Conservation (phyloP, 1,284 basidiomycete species). For the Golubevia pallescens region DNA sequence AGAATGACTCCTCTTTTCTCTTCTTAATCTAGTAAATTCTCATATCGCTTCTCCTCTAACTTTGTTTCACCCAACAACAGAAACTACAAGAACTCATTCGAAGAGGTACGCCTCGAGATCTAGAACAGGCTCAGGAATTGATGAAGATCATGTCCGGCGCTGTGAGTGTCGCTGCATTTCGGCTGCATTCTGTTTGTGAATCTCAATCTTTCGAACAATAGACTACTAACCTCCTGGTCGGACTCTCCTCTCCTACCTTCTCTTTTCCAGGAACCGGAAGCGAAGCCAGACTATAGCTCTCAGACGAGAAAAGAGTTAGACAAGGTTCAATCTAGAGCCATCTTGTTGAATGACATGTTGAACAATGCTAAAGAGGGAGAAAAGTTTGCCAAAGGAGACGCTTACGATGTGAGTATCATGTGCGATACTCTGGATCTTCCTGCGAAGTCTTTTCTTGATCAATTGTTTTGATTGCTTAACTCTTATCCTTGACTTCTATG, state of each 20-base stretch:
- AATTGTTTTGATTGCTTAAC: conserved; percentile 2
- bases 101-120: conserved; percentile 90
- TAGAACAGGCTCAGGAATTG: conserved; percentile 93
- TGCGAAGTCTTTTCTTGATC: conserved; percentile 5
- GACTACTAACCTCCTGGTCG: too few relatives aligned
- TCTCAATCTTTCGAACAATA: not conserved
- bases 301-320: conserved; percentile 89
- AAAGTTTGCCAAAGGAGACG: conserved; percentile 75
- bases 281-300: conserved; percentile 87
- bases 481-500: not conserved
- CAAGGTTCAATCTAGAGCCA: conserved; percentile 91
- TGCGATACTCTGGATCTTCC: not conserved
- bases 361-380: conserved; percentile 83
- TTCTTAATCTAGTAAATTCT: not conserved
- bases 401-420: conserved; percentile 76
- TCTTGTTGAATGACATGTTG: conserved; percentile 92
- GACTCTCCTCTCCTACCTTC: not conserved
- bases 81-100: conserved; percentile 98
- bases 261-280: conserved; percentile 77
- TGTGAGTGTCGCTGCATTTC: too few relatives aligned
- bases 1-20: not conserved
- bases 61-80: conserved; percentile 35
- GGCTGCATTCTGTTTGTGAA: not conserved
- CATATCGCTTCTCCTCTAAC: not conserved
- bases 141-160: conserved; percentile 97